These are phyloP conservation scores for Phylloporus sp. DNA, from an alignment of 768 basidiomycete species.

Conservation along the genomic window DNA sequence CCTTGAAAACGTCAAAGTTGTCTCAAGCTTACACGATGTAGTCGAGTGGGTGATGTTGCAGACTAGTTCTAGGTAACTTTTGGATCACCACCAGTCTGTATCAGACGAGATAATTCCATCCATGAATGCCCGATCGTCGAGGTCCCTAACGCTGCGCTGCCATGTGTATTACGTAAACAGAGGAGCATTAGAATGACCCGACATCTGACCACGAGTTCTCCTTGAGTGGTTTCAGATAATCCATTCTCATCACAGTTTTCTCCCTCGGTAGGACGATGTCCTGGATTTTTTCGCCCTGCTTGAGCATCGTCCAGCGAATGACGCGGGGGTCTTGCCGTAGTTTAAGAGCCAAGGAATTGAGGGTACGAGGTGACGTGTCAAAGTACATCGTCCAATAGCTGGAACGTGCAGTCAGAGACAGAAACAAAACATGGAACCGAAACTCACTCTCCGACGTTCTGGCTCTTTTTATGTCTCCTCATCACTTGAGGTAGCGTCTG, in stretches of 20 bases:
- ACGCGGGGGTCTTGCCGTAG: conserved; percentile 80
- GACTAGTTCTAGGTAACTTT: neutral
- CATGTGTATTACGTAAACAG: too few species aligned
- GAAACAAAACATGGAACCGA: neutral
- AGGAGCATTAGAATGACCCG: conserved; percentile 10
- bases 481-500: conserved; percentile 69
- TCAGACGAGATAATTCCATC: too few species aligned
- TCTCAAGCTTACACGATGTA: conserved; percentile 36
- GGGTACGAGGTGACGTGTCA: conserved; percentile 72
- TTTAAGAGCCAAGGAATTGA: conserved; percentile 58
- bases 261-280: conserved; percentile 55
- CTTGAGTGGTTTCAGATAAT: conserved; percentile 20
- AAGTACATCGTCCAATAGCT: conserved; percentile 93
- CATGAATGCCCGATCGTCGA: too few species aligned
- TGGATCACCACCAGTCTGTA: too few species aligned
- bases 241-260: conserved; percentile 35
- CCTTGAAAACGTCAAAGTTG: conserved; percentile 34
- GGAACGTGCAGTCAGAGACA: conserved; percentile 6
- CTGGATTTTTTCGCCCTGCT: conserved; percentile 68
- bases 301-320: conserved; percentile 75
- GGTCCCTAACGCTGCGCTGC: too few species aligned
- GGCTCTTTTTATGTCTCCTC: conserved; percentile 53
- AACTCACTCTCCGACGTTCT: conserved; percentile 73
- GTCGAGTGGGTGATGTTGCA: conserved; percentile 32
- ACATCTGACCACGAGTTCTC: conserved; percentile 27